Evolutionary conservation across 768 basidiomycete genomes (phyloP), one percentile per base, ranked within the genome.

Genomic region (Melanogaster broomeanus): DNA sequence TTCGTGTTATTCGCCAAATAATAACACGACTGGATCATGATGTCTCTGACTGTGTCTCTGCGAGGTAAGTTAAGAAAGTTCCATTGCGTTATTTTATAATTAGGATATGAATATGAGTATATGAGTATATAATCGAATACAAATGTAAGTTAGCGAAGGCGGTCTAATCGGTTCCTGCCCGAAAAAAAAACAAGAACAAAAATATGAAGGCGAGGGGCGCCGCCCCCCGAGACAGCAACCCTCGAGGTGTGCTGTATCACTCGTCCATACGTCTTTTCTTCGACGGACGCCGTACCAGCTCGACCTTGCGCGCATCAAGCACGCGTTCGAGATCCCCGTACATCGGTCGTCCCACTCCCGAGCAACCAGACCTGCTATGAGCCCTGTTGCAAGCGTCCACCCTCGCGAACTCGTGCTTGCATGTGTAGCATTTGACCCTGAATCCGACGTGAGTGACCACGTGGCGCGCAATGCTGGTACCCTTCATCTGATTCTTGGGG

Each of bases 321-420:
- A 60, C 51, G 12, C 51, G 46, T 46, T 60, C 61, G n/a, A 63
- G 27, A 27, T 65, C 66, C 10, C 66, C 65, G 54, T 67, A 63
- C 63, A 65, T 66, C 4, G 63, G 65, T 16, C 65, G 59, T 19
- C 63, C 63, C 27, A 66, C 63, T n/a, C 65, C 65, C 39, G 42
- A 37, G 51, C 67, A 68, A 28, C 64, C 59, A 35, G 67, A 68
- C 37, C 67, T 64, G 48, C 59, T 63, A 25, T 68, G 67, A 12
- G 68, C 68, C 49, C 67, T 69, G 53, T 70, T 68, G 21, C 68
- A 68, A 18, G 67, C 67, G 39, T 68, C 68, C 56, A 62, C 66
- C 25, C 67, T 57, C 34, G 67, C 68, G 52, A 68, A 70, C 52
- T 66, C 66, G 51, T 59, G 63, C 54, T 57, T 62, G 57, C 67